A percentile compares a stretch with the other conserved stretches of the same genome.
These are phyloP conservation scores for Naganishia randhawae DNA, from an alignment of 768 basidiomycete genomes.

Conservation along the genomic window DNA sequence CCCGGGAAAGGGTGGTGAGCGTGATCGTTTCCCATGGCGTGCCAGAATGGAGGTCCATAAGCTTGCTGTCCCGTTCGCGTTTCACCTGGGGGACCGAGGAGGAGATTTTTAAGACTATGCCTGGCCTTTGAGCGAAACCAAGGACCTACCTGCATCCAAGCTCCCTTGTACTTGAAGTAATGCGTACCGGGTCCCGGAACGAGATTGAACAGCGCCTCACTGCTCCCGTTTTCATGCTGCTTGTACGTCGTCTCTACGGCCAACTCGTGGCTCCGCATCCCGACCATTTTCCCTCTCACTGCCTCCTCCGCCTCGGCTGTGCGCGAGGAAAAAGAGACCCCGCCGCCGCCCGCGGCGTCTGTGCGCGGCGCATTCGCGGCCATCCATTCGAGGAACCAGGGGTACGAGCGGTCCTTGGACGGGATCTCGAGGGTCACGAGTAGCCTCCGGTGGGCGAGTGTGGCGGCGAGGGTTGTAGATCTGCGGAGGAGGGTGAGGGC, in stretches of 20 bases:
- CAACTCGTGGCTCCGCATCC: conserved; percentile 80
- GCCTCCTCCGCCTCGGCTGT: conserved; percentile 32
- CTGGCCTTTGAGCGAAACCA: not conserved
- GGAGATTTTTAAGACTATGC: not conserved
- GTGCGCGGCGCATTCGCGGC: conserved; percentile 60
- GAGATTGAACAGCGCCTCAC: conserved; percentile 82
- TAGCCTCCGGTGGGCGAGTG: conserved; percentile 77
- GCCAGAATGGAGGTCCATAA: conserved; percentile 85
- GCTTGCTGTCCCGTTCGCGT: conserved; percentile 86
- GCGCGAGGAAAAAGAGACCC: conserved; percentile 26
- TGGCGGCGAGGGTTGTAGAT: conserved; percentile 64
- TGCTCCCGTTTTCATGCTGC: conserved; percentile 86
- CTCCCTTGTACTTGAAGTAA: conserved; percentile 80
- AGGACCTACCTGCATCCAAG: conserved; percentile 84
- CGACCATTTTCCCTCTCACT: conserved; percentile 39
- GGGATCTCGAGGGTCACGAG: conserved; percentile 93
- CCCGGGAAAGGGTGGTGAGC: conserved; percentile 83
- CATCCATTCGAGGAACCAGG: conserved; percentile 98
- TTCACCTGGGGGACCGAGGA: conserved; percentile 63
- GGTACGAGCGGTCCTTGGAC: conserved; percentile 89
- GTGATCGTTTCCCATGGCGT: conserved; percentile 97
- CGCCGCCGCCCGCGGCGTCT: too few relatives aligned
- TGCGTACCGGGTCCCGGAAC: conserved; percentile 94
- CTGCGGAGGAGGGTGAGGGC: conserved; percentile 72
- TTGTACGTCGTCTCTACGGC: conserved; percentile 86